phyloP scores from a whole-genome alignment of 805 yeast genomes.

The Ogataea nonfermentans region DNA sequence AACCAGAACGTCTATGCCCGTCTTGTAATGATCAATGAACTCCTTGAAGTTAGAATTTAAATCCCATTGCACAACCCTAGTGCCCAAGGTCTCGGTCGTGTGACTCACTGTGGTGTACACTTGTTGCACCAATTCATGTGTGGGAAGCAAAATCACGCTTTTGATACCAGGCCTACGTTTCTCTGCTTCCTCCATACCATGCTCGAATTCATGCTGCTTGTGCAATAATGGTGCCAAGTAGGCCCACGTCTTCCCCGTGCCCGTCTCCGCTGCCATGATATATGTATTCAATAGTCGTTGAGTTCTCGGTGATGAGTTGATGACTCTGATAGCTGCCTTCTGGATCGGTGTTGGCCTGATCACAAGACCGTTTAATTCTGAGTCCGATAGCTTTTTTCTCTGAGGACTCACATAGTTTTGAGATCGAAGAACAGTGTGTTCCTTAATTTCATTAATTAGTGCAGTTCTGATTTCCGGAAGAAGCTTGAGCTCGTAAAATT shows the following conservation, averaged over 20 bases:
- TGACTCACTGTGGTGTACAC: constrained; percentile 49
- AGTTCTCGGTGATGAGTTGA: constrained; percentile 40
- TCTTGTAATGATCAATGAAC: constrained; percentile 45
- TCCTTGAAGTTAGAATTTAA: constrained; percentile 53
- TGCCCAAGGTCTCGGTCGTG: constrained; percentile 35
- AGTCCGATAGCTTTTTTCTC: constrained; percentile 33
- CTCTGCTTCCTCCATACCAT: constrained; percentile 37
- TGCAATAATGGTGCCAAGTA: constrained; percentile 76
- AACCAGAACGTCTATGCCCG: constrained; percentile 72
- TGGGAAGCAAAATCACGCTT: constrained; percentile 80
- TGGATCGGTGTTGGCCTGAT: constrained; percentile 79
- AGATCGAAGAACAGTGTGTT: constrained; percentile 40
- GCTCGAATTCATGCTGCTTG: constrained; percentile 58
- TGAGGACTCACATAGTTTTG: constrained; percentile 32
- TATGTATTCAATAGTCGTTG: constrained; percentile 51
- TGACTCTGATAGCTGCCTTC: constrained; percentile 63
- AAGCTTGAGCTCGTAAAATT: constrained; percentile 66
- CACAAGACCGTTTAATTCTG: constrained; percentile 36
- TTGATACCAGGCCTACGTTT: constrained; percentile 49
- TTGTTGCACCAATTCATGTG: constrained; percentile 84
- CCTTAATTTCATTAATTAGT: constrained; percentile 51
- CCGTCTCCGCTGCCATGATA: constrained; percentile 93
- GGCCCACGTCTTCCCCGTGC: constrained; percentile 95
- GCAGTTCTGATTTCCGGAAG: constrained; percentile 65
- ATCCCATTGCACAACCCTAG: constrained; percentile 60